Base-by-base conservation (phyloP, 805 yeast genomes). In the Saccharomycopsis vini region DNA sequence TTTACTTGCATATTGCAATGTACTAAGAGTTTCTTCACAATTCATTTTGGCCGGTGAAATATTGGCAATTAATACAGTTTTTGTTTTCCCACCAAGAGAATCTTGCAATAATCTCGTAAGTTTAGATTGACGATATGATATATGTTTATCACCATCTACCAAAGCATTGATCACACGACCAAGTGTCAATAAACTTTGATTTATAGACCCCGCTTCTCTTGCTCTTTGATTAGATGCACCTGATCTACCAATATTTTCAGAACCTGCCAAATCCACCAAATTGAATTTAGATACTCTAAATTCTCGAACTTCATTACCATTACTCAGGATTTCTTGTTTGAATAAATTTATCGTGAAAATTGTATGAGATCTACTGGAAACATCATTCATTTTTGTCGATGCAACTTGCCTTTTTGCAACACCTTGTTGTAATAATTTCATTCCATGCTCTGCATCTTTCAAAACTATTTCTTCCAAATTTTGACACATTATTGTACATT, bases 261-360 rank as follows among this genome's bases (percentile, higher is more conserved):
- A 84, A 0, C 98, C 97, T 0, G 97, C 98, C 51, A 90, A 68
- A 64, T 90, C 97, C 4, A 90, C 97, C 19, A 88, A 64, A 56
- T 88, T 86, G 58, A 86, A 71, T 55, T 85, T 86, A 4, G 87
- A 79, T 33, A 68, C 62, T 50, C 77, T 64, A 48, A 71, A 70
- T 20, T 66, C 52, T 44, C 16, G 12, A 7, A 22, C 30, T 18
- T 39, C 39, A 23, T 32, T 39, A 2, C 22, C 36, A 18, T 32
- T 38, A 16, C 12, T 38, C 3, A 6, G 29, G 3, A 13, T 6
- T 22, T 56, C 54, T 45, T 69, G 70, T 53, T 68, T 74, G 55
- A 72, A 73, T 26, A 83, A 60, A 36, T 70, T 71, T 23, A 83
- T 69, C 2, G 88, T 76, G 59, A 83, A 82, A 3, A 83, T 78